These are phyloP conservation scores for Leccinum fibrillosum DNA, from an alignment of 768 basidiomycete genomes.

Conservation along the genomic window DNA sequence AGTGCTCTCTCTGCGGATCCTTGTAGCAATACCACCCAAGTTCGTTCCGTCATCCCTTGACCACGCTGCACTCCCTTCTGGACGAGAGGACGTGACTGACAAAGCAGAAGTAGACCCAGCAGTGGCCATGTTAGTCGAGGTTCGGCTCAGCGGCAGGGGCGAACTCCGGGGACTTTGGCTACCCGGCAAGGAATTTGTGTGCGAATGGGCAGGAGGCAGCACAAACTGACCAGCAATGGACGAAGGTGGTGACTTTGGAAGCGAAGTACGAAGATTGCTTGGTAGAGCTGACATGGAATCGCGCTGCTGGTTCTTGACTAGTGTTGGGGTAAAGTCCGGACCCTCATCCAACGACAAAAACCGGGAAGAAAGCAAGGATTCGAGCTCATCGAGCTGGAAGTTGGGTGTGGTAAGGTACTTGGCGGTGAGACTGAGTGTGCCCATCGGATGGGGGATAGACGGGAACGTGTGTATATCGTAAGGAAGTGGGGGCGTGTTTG, in stretches of 20 bases:
- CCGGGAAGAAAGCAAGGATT: conserved; percentile 69
- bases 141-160: conserved; percentile 35
- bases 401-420: conserved; percentile 65
- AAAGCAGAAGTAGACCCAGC: conserved; percentile 36
- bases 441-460: conserved; percentile 64
- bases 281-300: conserved; percentile 49
- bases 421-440: conserved; percentile 56
- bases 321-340: conserved; percentile 67
- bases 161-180: conserved; percentile 35
- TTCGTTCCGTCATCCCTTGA: conserved; percentile 36
- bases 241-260: conserved; percentile 46
- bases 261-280: conserved; percentile 39
- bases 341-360: conserved; percentile 70
- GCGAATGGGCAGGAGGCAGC: conserved; percentile 33
- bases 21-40: conserved; percentile 36
- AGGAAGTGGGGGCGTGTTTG: conserved; percentile 38
- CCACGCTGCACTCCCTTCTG: conserved; percentile 35
- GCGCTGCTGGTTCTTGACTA: conserved; percentile 60
- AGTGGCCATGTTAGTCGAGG: conserved; percentile 30
- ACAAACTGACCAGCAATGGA: conserved; percentile 46
- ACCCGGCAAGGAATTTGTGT: conserved; percentile 36
- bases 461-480: conserved; percentile 61
- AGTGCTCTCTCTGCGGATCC: conserved; percentile 52
- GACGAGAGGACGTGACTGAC: conserved; percentile 41
- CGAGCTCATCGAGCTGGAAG: conserved; percentile 75